Conservation (phyloP, 495 filamentous ascomycete species). For the Podospora tetraspora region DNA sequence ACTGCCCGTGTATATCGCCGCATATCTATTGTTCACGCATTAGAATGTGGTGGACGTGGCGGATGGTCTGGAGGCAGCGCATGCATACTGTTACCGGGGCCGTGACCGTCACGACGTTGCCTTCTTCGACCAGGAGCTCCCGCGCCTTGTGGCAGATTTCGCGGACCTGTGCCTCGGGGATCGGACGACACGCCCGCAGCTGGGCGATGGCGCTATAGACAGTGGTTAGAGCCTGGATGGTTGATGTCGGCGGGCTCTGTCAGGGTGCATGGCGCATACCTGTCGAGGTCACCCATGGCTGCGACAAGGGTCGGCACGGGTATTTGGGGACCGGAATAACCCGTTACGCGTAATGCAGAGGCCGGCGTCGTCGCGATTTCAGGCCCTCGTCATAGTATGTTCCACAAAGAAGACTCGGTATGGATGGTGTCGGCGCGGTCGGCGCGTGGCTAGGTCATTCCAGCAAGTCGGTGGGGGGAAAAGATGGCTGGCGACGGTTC, state of each 20-base stretch:
- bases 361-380: background rate
- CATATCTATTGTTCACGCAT: slow-evolving; percentile 62
- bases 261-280: slow-evolving; percentile 15
- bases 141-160: slow-evolving; percentile 97
- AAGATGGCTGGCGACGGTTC: background rate
- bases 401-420: background rate
- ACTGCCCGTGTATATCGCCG: slow-evolving; percentile 97
- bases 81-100: slow-evolving; percentile 78
- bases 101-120: slow-evolving; percentile 92
- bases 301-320: background rate
- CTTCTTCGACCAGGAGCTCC: slow-evolving; percentile 94
- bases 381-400: background rate
- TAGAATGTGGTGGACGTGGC: background rate
- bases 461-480: background rate
- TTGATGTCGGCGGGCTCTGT: background rate
- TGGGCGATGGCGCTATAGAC: slow-evolving; percentile 76
- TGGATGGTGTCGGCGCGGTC: background rate
- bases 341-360: slow-evolving; percentile 4
- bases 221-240: background rate
- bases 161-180: slow-evolving; percentile 89
- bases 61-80: background rate
- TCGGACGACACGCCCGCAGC: slow-evolving; percentile 90
- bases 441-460: background rate
- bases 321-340: background rate
- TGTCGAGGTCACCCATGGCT: slow-evolving; percentile 32